Conservation (phyloP, 768 basidiomycete species). For the Lentinula guzmanii region DNA sequence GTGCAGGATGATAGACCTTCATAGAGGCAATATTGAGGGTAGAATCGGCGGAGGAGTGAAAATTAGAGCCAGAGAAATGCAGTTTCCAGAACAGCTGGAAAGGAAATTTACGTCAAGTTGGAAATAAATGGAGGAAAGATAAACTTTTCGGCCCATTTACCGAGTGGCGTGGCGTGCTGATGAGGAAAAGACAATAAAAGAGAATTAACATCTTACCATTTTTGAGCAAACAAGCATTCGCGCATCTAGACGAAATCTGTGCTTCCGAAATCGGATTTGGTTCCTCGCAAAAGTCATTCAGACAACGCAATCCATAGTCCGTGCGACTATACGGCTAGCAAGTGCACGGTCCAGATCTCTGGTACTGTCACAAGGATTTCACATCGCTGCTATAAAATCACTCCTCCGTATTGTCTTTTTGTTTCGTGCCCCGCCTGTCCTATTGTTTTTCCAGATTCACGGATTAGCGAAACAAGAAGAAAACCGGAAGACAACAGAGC, state of each 20-base stretch:
- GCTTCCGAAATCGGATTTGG: constrained; percentile 25
- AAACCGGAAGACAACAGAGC: constrained; percentile 37
- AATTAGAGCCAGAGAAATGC: constrained; percentile 7
- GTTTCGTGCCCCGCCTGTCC: constrained; percentile 56
- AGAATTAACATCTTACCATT: constrained; percentile 23
- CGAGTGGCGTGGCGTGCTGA: constrained; percentile 16
- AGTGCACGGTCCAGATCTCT: constrained; percentile 26
- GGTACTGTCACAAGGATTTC: constrained; percentile 28
- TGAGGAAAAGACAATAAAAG: constrained; percentile 41
- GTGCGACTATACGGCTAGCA: neutral
- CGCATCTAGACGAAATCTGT: constrained; percentile 34
- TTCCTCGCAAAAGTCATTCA: neutral
- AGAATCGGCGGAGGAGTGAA: constrained; percentile 18
- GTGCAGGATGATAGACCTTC: constrained; percentile 10
- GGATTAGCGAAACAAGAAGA: constrained; percentile 40
- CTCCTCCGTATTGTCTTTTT: constrained; percentile 49
- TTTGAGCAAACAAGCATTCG: constrained; percentile 27
- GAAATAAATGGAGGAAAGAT: constrained; percentile 8
- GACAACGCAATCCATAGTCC: neutral
- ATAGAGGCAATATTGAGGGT: constrained; percentile 15
- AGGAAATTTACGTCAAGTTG: constrained; percentile 14
- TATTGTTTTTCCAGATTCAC: constrained; percentile 54
- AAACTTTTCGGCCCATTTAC: constrained; percentile 27
- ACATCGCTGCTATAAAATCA: constrained; percentile 45
- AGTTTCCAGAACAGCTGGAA: constrained; percentile 13